These are phyloP conservation scores for Nevesoporus exiguus DNA, from an alignment of 768 basidiomycete genomes.

Conservation along the genomic window DNA sequence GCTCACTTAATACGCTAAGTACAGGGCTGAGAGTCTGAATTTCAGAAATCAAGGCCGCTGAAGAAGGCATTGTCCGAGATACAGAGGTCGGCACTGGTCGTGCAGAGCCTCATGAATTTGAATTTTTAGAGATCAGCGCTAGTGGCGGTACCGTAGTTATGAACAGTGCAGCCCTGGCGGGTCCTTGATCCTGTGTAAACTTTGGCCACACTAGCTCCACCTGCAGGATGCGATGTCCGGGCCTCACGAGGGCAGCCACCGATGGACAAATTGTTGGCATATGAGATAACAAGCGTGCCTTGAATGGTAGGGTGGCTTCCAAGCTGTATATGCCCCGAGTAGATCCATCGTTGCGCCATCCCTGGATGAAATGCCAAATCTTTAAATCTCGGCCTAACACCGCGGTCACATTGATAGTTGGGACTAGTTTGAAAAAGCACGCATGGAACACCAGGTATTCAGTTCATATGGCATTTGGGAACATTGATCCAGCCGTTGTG, in stretches of 20 bases:
- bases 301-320: neutral
- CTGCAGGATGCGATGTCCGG: neutral
- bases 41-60: slow-evolving; percentile 31
- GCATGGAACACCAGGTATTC: no score
- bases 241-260: neutral
- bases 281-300: neutral
- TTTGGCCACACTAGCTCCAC: neutral
- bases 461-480: no score
- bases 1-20: neutral
- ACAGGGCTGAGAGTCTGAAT: neutral
- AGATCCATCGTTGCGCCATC: neutral
- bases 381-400: no score
- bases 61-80: slow-evolving; percentile 23
- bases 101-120: neutral
- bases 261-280: neutral
- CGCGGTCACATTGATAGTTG: no score
- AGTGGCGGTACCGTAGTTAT: neutral
- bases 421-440: no score
- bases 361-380: neutral
- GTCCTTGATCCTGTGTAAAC: neutral
- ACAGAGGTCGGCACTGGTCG: slow-evolving; percentile 8
- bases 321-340: neutral
- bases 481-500: no score
- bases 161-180: neutral
- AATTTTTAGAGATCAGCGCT: neutral